phyloP scores from a whole-genome alignment of 768 basidiomycete genomes.

The Chalciporus chontae region DNA sequence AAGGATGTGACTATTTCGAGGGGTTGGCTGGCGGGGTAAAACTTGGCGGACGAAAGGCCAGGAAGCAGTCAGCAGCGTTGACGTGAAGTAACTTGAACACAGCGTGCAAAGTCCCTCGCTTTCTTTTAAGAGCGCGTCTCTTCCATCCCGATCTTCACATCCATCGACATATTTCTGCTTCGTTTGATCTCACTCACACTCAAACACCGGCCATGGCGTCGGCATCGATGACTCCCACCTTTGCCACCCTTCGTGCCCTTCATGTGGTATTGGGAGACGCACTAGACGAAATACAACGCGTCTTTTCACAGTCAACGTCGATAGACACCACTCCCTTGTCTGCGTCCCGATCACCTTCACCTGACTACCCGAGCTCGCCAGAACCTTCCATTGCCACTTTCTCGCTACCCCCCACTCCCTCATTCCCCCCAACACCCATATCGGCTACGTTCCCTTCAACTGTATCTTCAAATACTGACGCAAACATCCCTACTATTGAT shows the following conservation, averaged over 20 bases:
- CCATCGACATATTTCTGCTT: neutral
- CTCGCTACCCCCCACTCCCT: constrained; percentile 22
- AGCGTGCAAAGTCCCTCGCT: neutral
- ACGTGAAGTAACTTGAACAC: constrained; percentile 8
- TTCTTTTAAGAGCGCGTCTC: constrained; percentile 15
- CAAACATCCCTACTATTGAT: constrained; percentile 27
- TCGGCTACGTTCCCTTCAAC: constrained; percentile 23
- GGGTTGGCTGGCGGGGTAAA: neutral
- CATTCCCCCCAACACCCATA: constrained; percentile 30
- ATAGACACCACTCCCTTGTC: constrained; percentile 12
- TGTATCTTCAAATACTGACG: constrained; percentile 1
- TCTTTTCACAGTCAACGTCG: constrained; percentile 37
- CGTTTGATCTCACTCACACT: neutral
- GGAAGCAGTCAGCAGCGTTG: constrained; percentile 3
- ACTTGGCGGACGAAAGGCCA: neutral
- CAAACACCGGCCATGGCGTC: constrained; percentile 21
- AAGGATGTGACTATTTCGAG: constrained; percentile 16
- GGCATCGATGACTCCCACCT: constrained; percentile 48
- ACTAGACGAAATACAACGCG: constrained; percentile 61
- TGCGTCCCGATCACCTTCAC: constrained; percentile 16
- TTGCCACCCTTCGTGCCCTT: constrained; percentile 59
- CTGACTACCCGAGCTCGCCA: constrained; percentile 26
- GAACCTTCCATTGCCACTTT: constrained; percentile 29
- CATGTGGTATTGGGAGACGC: constrained; percentile 66
- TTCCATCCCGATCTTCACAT: constrained; percentile 5